Percentiles rank a stretch among this genome's conserved stretches.
Evolutionary conservation across 257 asterid species (phyloP).

Genomic region (Nicotiana paniculata): DNA sequence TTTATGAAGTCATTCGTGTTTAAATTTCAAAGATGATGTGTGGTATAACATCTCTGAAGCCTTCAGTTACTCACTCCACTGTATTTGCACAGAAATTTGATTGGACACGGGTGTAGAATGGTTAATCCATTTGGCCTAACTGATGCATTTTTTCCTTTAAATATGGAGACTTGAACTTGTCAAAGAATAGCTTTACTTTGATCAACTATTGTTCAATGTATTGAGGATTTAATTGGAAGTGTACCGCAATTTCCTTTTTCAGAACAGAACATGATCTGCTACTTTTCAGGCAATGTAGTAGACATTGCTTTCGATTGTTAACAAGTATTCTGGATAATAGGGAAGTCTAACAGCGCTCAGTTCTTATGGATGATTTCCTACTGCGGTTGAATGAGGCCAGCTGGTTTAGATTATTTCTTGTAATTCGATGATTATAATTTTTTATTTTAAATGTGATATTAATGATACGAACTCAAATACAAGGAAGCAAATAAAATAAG

Average conservation of each 20-base stretch:
- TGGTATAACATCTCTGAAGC: background rate
- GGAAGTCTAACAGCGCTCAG: background rate
- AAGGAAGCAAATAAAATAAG: no score
- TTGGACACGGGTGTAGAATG: background rate
- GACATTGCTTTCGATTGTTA: background rate
- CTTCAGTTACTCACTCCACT: background rate
- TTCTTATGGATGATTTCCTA: background rate
- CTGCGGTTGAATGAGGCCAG: background rate
- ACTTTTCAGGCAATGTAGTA: background rate
- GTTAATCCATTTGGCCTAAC: background rate
- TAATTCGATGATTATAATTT: background rate
- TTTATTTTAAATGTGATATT: no score
- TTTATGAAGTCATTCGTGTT: background rate
- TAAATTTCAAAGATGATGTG: background rate
- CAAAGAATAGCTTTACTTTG: background rate
- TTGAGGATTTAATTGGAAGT: background rate
- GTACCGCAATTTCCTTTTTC: background rate
- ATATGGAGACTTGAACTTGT: background rate
- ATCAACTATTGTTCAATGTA: background rate
- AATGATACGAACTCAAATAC: no score
- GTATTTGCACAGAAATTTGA: conserved; percentile 3
- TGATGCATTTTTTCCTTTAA: background rate
- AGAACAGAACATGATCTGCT: background rate
- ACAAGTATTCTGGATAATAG: background rate
- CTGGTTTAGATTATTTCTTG: background rate